Percentiles rank a stretch among this genome's conserved stretches.
phyloP scores from a whole-genome alignment of 805 yeast genomes.

The Yamadazyma laniorum region DNA sequence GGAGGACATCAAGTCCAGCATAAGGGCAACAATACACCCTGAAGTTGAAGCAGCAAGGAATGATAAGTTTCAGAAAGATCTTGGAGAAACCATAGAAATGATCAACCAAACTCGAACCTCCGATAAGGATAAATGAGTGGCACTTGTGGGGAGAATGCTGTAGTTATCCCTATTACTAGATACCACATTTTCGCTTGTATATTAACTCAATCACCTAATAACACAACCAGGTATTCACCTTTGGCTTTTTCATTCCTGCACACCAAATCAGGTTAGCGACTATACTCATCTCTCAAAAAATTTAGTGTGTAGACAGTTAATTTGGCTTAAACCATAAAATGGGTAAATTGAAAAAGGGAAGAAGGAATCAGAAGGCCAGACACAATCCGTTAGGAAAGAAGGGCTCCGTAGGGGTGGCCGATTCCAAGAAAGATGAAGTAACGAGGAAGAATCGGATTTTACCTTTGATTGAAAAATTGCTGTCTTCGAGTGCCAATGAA shows the following conservation, averaged over 20 bases:
- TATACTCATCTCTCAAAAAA: constrained; percentile 9
- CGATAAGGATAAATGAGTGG: no score
- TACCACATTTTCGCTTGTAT: neutral
- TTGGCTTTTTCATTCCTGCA: neutral
- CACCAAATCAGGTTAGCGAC: neutral
- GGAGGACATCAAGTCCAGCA: constrained; percentile 34
- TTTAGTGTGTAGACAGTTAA: constrained; percentile 2
- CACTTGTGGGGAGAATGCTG: no score
- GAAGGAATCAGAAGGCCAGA: constrained; percentile 35
- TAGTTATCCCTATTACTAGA: no score
- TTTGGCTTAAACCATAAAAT: constrained; percentile 36
- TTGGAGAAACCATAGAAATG: constrained; percentile 1
- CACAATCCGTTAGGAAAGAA: constrained; percentile 33
- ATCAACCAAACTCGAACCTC: neutral
- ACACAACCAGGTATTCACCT: no score
- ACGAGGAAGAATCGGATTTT: constrained; percentile 55
- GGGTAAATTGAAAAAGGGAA: constrained; percentile 75
- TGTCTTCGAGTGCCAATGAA: constrained; percentile 65
- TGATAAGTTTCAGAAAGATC: constrained; percentile 6
- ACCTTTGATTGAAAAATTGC: constrained; percentile 66
- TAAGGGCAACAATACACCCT: constrained; percentile 33
- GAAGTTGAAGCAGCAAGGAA: constrained; percentile 13
- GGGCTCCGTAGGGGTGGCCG: constrained; percentile 12
- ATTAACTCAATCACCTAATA: no score
- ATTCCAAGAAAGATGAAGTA: constrained; percentile 42